A percentile compares a stretch with the other conserved stretches of the same genome.
Evolutionary conservation across 2,329 filamentous ascomycete genomes (phyloP).

Genomic region (Aspergillus terreus): DNA sequence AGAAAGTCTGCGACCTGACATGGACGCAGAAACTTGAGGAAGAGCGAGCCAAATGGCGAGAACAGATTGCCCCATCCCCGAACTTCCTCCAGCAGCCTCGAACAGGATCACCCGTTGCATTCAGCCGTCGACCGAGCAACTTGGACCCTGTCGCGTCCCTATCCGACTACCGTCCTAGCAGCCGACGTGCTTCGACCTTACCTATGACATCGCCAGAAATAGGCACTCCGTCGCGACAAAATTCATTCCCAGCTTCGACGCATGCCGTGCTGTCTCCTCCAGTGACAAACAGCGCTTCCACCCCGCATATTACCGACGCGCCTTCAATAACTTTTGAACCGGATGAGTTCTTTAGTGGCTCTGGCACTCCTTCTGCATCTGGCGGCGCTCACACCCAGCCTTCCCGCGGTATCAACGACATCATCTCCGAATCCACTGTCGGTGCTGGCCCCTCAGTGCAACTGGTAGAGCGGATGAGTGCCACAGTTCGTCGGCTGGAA

Average conservation of each 20-base stretch:
- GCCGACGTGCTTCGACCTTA: constrained; percentile 39
- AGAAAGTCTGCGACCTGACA: constrained; percentile 55
- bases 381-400: constrained; percentile 33
- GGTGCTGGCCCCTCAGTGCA: constrained; percentile 91
- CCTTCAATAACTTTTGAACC: constrained; percentile 45
- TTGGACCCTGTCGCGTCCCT: constrained; percentile 37
- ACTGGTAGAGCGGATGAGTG: constrained; percentile 92
- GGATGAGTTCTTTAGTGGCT: constrained; percentile 42
- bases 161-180: constrained; percentile 35
- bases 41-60: constrained; percentile 58
- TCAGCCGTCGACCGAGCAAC: constrained; percentile 36
- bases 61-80: constrained; percentile 39
- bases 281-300: constrained; percentile 19
- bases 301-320: constrained; percentile 24
- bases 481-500: constrained; percentile 84
- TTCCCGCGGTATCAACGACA: constrained; percentile 68
- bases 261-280: constrained; percentile 27
- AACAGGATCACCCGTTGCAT: constrained; percentile 41
- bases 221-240: constrained; percentile 44
- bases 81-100: constrained; percentile 34
- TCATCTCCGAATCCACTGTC: constrained; percentile 83
- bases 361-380: constrained; percentile 35
- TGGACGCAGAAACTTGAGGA: constrained; percentile 60
- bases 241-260: constrained; percentile 38
- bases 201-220: constrained; percentile 33